Evolutionary conservation across 1,284 basidiomycete species (phyloP).

Genomic region (Pholiota adiposa): DNA sequence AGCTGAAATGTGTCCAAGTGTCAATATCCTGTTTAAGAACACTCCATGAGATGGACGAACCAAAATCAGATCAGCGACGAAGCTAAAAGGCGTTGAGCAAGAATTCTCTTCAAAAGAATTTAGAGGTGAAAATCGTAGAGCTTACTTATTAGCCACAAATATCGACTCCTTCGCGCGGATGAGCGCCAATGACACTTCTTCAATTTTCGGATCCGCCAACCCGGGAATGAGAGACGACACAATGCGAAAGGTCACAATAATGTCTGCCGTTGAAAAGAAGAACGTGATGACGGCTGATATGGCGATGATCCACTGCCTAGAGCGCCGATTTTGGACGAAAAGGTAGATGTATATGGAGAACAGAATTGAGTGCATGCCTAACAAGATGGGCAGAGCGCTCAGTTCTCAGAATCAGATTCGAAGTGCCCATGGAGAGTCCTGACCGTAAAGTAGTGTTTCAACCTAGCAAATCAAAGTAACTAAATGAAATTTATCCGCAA

Average conservation of each 20-base stretch:
- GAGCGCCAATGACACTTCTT: background rate
- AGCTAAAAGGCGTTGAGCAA: too few species aligned
- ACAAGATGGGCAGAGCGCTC: background rate
- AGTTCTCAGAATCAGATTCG: too few species aligned
- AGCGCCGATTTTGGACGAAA: constrained; percentile 11
- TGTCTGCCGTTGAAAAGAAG: constrained; percentile 28
- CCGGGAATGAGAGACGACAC: constrained; percentile 23
- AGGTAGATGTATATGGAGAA: constrained; percentile 23
- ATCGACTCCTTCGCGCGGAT: constrained; percentile 24
- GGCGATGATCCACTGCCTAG: constrained; percentile 20
- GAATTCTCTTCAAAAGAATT: too few species aligned
- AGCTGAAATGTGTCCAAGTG: constrained; percentile 10
- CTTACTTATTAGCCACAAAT: constrained; percentile 31
- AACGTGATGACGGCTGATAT: constrained; percentile 27
- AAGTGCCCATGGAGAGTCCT: too few species aligned
- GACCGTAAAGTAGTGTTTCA: constrained; percentile 3
- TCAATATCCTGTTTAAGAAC: background rate
- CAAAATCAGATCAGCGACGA: constrained; percentile 28
- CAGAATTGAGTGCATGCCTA: constrained; percentile 23
- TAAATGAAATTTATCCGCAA: too few species aligned
- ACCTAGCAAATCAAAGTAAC: background rate
- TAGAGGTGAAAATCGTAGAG: too few species aligned
- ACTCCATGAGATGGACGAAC: constrained; percentile 17
- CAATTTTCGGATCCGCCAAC: constrained; percentile 11
- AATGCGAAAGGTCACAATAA: constrained; percentile 28